Base-by-base conservation (phyloP, 192 early-diverging fungal species). In the Backusella psychrophila region DNA sequence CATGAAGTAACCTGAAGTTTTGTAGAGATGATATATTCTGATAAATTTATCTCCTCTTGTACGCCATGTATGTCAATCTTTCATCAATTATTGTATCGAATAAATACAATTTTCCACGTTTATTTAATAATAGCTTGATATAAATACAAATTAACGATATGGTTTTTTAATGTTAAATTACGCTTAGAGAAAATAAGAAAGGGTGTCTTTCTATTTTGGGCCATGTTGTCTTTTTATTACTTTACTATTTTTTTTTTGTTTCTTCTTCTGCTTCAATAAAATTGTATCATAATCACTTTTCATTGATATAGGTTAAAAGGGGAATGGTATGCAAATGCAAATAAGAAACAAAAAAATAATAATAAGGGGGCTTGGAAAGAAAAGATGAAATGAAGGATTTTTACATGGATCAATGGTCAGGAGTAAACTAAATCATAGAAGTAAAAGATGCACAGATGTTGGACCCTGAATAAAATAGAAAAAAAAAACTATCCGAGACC, bases 361-460 rank as follows among this genome's bases (percentile, higher is more conserved):
- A n/a, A n/a, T 29, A 63, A 29, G 56, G 56, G 56, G 56, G 3
- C 1, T 63, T 63, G 23, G 56, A 63, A 63, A 63, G 26, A n/a
- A 56, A 63, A 63, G 56, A 29, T 63, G 23, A 63, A 63, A 63
- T 63, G 56, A 63, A 63, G 56, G 56, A 1, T 63, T 63, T 63
- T 56, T 56, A 6, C 19, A 63, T 63, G 56, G 23, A 63, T 63
- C 23, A 63, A 3, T 63, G 9, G 9, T 9, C 29, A 63, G 56
- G 56, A 63, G 56, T 26, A 26, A 59, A 63, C 21, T 11, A 63
- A 63, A 63, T 63, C 26, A 63, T 29, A 29, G 56, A 63, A 63
- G 56, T 63, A 63, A 63, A 63, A 63, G 56, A 63, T 63, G 56
- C 56, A 63, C 56, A 23, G 56, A 63, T 63, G 56, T 29, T 63